Base-by-base conservation (phyloP, 1,284 basidiomycete species). In the Heliocybe sulcata region DNA sequence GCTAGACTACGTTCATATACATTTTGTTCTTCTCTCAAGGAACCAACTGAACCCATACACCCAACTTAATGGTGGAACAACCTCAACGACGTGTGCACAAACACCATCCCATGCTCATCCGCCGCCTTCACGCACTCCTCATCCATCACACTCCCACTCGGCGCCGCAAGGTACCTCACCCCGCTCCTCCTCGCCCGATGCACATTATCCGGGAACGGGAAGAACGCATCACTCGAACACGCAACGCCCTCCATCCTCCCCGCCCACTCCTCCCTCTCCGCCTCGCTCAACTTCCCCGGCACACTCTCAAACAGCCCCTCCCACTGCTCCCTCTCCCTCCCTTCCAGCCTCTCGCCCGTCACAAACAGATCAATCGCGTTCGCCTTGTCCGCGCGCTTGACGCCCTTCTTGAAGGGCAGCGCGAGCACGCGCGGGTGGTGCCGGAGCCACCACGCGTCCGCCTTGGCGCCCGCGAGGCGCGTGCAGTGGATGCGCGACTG, bases 401-500 rank as follows among this genome's bases (percentile, higher is more conserved):
- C 89, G 48, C 94, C 94, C 72, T 95, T 94, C 72, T 97, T 98
- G 83, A 98, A 99, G 1, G 95, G 92, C 48, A 98, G 82, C 11
- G 78, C 76, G 60, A 98, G 85, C 51, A 95, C 94, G 51, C 92
- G 88, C 0, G 94, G 89, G 75, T 98, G 94, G 75, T 98, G 94
- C 35, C 96, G 87, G 56, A 98, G 80, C 96, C 97, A 99, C 94
- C 96, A 99, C 64, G 95, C 84, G 76, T 99, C 97, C n/a, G 94
- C 94, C 75, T 99, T 99, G 59, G 87, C 84, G 11, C 97, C 96
- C 1, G 97, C 97, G 49, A 99, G 85, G 52, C 97, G 90, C 20
- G 96, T 99, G 75, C 97, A 99, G 78, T 99, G 97, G 69, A 99
- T 99, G 55, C 96, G 92, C 9, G 94, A 98, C 71, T 99, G 97